phyloP scores from a whole-genome alignment of 176 grass and related monocot genomes.

The Eragrostis nindensis region DNA sequence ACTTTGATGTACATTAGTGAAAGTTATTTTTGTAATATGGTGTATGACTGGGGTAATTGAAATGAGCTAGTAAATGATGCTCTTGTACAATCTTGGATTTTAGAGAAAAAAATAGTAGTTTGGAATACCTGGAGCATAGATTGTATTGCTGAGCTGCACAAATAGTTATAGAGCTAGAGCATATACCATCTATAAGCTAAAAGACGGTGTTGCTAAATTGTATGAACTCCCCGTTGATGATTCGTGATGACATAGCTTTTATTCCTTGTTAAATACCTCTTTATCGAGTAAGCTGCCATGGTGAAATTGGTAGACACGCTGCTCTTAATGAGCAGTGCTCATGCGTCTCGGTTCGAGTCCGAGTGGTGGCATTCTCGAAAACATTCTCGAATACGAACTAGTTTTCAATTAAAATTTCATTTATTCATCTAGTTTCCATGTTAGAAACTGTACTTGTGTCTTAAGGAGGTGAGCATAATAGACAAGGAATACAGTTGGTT shows the following conservation, averaged over 20 bases:
- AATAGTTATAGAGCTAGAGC: background rate
- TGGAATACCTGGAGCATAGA: background rate
- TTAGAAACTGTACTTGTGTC: background rate
- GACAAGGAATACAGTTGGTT: background rate
- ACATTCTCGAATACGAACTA: no score
- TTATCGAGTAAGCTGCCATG: slow-evolving; percentile 36
- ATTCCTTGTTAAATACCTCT: slow-evolving; percentile 2
- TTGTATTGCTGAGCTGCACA: background rate
- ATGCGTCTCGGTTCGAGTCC: slow-evolving; percentile 38
- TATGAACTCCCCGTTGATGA: background rate
- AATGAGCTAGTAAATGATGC: background rate
- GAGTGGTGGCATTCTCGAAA: slow-evolving; percentile 38
- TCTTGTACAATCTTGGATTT: background rate
- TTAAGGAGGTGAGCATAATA: background rate
- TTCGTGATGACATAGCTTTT: background rate
- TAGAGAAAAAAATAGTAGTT: background rate
- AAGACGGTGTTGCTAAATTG: background rate
- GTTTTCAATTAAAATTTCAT: background rate
- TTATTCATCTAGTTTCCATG: no score
- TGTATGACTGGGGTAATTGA: background rate
- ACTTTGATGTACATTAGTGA: background rate
- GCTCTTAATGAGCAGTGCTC: slow-evolving; percentile 31
- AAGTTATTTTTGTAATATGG: slow-evolving; percentile 1
- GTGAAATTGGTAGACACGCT: slow-evolving; percentile 43
- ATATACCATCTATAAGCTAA: background rate